phyloP scores from a whole-genome alignment of 306 rosid species.

The Astragalus membranaceus region DNA sequence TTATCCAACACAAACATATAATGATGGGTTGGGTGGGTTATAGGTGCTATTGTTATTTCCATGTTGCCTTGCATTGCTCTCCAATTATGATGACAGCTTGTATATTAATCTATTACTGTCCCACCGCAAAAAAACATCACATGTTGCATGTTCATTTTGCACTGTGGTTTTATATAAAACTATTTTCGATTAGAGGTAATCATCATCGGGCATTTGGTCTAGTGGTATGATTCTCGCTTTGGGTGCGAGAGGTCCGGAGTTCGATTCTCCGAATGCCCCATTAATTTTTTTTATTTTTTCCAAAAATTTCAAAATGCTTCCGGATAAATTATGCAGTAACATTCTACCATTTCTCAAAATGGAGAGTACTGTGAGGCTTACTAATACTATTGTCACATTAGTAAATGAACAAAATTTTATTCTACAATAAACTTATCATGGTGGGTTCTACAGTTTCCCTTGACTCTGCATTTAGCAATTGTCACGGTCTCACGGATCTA shows the following conservation, averaged over 20 bases:
- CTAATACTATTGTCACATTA: too few relatives aligned
- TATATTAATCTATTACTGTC: slow-evolving; percentile 8
- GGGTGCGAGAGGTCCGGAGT: slow-evolving; percentile 39
- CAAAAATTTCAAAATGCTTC: not conserved
- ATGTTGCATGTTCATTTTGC: not conserved
- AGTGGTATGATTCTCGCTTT: slow-evolving; percentile 31
- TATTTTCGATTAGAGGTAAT: too few relatives aligned
- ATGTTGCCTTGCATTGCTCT: slow-evolving; percentile 3
- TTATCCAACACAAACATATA: too few relatives aligned
- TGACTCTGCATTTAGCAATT: too few relatives aligned
- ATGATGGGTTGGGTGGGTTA: slow-evolving; percentile 26
- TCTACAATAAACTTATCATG: too few relatives aligned
- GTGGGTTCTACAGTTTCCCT: too few relatives aligned
- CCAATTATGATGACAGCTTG: slow-evolving; percentile 34
- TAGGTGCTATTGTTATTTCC: slow-evolving; percentile 8
- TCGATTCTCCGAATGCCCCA: slow-evolving; percentile 34
- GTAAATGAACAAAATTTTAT: too few relatives aligned
- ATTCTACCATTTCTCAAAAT: too few relatives aligned
- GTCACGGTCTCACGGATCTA: too few relatives aligned
- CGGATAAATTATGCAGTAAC: not conserved
- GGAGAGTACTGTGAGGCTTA: too few relatives aligned
- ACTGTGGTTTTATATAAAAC: too few relatives aligned
- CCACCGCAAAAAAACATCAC: not conserved
- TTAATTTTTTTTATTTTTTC: not conserved
- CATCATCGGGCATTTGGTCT: slow-evolving; percentile 15